Base-by-base conservation (phyloP, 208 protist species). In the Crithidia acanthocephali region DNA sequence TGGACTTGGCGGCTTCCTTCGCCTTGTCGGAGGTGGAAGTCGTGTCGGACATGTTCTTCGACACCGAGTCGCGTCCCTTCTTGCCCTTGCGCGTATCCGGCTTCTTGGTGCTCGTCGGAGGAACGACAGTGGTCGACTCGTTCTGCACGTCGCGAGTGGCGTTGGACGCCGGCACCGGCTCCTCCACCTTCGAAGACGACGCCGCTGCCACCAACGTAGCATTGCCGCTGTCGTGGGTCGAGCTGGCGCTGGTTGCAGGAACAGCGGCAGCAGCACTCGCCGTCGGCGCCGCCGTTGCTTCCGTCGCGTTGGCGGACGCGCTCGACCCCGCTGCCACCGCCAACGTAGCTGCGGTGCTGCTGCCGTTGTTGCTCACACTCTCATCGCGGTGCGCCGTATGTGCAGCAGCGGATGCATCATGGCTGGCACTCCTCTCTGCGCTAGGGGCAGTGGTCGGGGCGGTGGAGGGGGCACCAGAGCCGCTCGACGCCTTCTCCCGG, bases 31-130 rank as follows among this genome's bases (percentile, higher is more conserved):
- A 64, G 35, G 32, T 56, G 7, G 30, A 23, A 28, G 44, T 23
- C 20, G 28, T 45, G 2, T 58, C 42, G 13, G 52, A 55, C 1
- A 48, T 51, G 40, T 53, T 75, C 35, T 68, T 64, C 23, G 22
- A 35, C 10, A 18, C 20, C 20, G 61, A 66, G 8, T n/a, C 33
- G 52, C 47, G 22, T 6, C 32, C 40, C 27, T 55, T 66, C 42
- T 58, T 59, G 44, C 42, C 25, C 55, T 60, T 64, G 18, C 20
- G n/a, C 18, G 23, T 32, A 9, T 59, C 23, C 16, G 74, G 64
- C 15, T 22, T 61, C 51, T 66, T 65, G 5, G 68, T 66, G 22
- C 42, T 56, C 37, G 56, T 55, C 11, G 67, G n/a, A n/a, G n/a
- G n/a, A n/a, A n/a, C n/a, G n/a, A n/a, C n/a, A n/a, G n/a, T n/a